These are phyloP conservation scores for Cicer bijugum DNA, from an alignment of 306 rosid species.

Conservation along the genomic window DNA sequence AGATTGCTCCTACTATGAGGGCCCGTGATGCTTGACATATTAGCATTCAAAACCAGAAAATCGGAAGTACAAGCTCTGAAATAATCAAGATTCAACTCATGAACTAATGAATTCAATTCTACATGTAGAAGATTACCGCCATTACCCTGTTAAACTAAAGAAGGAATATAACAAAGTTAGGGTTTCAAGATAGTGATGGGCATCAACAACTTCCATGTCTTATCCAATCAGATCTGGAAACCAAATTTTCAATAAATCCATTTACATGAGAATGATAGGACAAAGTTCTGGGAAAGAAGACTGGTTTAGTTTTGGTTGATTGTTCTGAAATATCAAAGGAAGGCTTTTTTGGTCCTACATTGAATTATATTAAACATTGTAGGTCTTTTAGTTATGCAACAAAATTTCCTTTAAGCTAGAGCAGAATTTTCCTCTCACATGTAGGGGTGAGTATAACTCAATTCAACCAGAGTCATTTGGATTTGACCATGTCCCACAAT, in stretches of 20 bases:
- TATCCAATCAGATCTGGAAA: neutral
- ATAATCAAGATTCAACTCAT: neutral
- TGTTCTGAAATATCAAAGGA: slow-evolving; percentile 1
- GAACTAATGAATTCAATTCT: neutral
- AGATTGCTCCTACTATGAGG: too few species aligned
- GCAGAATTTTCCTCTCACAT: neutral
- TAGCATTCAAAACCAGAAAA: neutral
- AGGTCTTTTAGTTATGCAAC: neutral
- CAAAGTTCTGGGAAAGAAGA: too few species aligned
- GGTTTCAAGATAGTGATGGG: neutral
- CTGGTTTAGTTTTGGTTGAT: slow-evolving; percentile 4
- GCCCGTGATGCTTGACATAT: too few species aligned
- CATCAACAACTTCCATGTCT: neutral
- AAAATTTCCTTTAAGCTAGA: neutral
- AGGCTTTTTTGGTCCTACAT: neutral
- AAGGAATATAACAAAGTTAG: neutral
- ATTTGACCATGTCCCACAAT: too few species aligned
- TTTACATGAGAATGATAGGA: slow-evolving; percentile 25
- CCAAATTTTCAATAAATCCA: neutral
- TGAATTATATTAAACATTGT: neutral
- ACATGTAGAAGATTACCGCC: neutral
- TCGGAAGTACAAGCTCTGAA: neutral
- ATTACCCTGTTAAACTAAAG: neutral
- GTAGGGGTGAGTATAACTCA: too few species aligned
- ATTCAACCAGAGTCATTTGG: too few species aligned